Evolutionary conservation across 148 eudicot genomes (phyloP).

Genomic region (Mesembryanthemum crystallinum): DNA sequence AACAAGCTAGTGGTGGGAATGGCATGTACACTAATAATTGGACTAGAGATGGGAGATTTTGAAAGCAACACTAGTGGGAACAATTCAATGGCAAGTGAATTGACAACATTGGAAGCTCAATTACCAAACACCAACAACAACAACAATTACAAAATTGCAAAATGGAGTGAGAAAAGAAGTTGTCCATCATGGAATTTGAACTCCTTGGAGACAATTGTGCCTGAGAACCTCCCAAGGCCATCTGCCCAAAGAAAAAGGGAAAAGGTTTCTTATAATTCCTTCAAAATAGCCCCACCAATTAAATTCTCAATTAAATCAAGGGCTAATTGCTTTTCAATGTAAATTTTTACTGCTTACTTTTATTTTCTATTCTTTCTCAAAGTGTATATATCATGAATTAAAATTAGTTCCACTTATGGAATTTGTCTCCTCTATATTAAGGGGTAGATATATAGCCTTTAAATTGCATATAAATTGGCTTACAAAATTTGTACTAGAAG

Average conservation of each 20-base stretch:
- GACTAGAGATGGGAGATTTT: conserved; percentile 34
- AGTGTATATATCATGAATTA: no score
- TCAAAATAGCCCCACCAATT: conserved; percentile 33
- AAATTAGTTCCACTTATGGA: no score
- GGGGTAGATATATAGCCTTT: no score
- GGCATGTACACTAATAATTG: conserved; percentile 48
- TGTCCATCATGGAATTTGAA: conserved; percentile 72
- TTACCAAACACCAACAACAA: not conserved
- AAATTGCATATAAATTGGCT: no score
- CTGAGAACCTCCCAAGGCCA: conserved; percentile 84
- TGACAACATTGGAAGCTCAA: conserved; percentile 13
- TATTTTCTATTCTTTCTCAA: not conserved
- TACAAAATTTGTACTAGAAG: no score
- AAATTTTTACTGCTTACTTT: not conserved
- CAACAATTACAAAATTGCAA: conserved; percentile 12
- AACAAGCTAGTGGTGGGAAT: conserved; percentile 38
- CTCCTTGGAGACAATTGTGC: conserved; percentile 76
- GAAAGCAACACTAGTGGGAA: not conserved
- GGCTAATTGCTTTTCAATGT: conserved; percentile 31
- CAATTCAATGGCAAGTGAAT: conserved; percentile 23
- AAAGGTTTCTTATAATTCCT: conserved; percentile 28
- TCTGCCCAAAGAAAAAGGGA: conserved; percentile 63
- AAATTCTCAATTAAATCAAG: conserved; percentile 18
- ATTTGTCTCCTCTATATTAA: no score
- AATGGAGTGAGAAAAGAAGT: conserved; percentile 70